phyloP scores from a whole-genome alignment of 108 stramenopile genomes.

The Schizochytrium sp. region DNA sequence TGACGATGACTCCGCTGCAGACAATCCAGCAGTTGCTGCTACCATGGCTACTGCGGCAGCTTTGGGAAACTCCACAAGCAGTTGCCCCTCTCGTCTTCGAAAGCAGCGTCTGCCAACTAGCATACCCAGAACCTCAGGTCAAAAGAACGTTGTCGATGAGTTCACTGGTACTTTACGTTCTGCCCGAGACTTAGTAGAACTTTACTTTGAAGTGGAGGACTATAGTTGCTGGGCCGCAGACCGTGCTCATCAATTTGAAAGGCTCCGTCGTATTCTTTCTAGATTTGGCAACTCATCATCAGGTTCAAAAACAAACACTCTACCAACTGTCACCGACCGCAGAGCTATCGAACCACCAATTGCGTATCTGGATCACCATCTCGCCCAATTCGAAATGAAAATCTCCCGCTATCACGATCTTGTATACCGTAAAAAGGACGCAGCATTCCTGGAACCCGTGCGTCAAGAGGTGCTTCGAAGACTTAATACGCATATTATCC shows the following conservation, averaged over 20 bases:
- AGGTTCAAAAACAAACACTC: neutral
- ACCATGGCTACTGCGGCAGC: too few species aligned
- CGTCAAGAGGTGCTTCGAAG: slow-evolving; percentile 18
- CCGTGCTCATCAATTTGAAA: slow-evolving; percentile 42
- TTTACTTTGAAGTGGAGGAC: slow-evolving; percentile 54
- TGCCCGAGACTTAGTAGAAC: slow-evolving; percentile 45
- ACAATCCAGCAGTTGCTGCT: too few species aligned
- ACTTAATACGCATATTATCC: neutral
- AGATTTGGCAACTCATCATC: neutral
- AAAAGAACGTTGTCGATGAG: neutral
- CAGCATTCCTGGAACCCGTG: slow-evolving; percentile 25
- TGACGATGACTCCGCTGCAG: neutral
- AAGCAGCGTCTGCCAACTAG: too few species aligned
- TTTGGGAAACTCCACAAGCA: too few species aligned
- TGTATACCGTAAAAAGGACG: slow-evolving; percentile 4
- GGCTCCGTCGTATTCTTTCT: slow-evolving; percentile 18
- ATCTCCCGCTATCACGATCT: slow-evolving; percentile 50
- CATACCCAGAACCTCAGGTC: too few species aligned
- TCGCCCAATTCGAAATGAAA: slow-evolving; percentile 4
- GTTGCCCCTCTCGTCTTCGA: too few species aligned
- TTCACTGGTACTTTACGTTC: neutral
- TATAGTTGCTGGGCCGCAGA: slow-evolving; percentile 11
- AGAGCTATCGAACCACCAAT: slow-evolving; percentile 29
- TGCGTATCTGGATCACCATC: slow-evolving; percentile 1
- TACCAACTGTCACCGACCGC: neutral